phyloP scores from a whole-genome alignment of 129 eudicot genomes.

The Artemisia tridentata region DNA sequence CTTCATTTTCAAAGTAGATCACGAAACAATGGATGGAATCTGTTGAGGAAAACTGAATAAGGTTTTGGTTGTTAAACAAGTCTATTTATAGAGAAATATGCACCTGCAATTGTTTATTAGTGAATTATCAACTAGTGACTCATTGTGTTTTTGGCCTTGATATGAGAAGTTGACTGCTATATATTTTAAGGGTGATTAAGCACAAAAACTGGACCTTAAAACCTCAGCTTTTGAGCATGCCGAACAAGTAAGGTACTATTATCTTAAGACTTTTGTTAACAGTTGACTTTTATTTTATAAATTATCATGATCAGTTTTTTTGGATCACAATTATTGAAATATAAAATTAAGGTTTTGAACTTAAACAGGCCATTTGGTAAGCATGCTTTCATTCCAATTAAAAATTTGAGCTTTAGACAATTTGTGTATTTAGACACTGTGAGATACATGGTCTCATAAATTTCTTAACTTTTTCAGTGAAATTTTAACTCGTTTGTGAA shows the following conservation, averaged over 20 bases:
- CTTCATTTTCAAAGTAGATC: slow-evolving; percentile 28
- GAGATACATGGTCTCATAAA: slow-evolving; percentile 4
- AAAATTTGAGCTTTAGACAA: neutral
- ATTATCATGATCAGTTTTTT: slow-evolving; percentile 17
- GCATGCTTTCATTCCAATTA: slow-evolving; percentile 20
- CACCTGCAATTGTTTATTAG: slow-evolving; percentile 8
- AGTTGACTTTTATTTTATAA: slow-evolving; percentile 23
- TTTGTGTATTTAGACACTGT: slow-evolving; percentile 7
- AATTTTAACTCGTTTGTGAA: neutral
- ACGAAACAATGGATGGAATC: neutral
- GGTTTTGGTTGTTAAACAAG: slow-evolving; percentile 18
- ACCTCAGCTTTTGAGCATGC: slow-evolving; percentile 30
- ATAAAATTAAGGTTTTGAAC: slow-evolving; percentile 3
- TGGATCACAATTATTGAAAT: slow-evolving; percentile 13
- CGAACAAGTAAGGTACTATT: slow-evolving; percentile 3
- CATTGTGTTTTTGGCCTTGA: slow-evolving; percentile 6
- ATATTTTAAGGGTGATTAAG: slow-evolving; percentile 4
- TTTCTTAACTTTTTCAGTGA: neutral
- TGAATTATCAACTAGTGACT: slow-evolving; percentile 12
- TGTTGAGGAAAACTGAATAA: slow-evolving; percentile 17
- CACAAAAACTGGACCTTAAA: slow-evolving; percentile 11
- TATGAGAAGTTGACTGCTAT: slow-evolving; percentile 1
- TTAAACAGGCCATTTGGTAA: slow-evolving; percentile 29
- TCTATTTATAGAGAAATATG: slow-evolving; percentile 32
- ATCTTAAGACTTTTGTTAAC: slow-evolving; percentile 2